These are phyloP conservation scores for Alopecurus myosuroides DNA, from an alignment of 176 grass and related monocot genomes.

Conservation along the genomic window DNA sequence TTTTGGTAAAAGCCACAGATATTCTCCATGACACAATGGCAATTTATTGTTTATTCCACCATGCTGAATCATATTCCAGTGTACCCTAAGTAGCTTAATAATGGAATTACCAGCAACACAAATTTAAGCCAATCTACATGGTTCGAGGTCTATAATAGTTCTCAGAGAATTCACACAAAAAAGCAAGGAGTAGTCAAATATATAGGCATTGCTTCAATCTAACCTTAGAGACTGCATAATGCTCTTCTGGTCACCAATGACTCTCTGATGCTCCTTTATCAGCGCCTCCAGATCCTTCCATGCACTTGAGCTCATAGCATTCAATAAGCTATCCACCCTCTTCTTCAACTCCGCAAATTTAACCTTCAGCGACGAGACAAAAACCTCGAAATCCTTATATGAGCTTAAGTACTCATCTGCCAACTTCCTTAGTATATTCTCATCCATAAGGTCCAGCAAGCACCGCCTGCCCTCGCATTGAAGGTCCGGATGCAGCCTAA, in stretches of 20 bases:
- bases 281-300: slow-evolving; percentile 73
- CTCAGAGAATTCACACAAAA: background rate
- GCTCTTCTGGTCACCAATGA: slow-evolving; percentile 79
- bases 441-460: slow-evolving; percentile 83
- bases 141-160: background rate
- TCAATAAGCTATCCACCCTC: slow-evolving; percentile 64
- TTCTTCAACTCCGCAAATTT: slow-evolving; percentile 79
- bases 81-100: background rate
- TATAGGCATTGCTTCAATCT: background rate
- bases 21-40: background rate
- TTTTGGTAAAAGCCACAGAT: background rate
- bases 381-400: slow-evolving; percentile 64
- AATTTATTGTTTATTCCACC: background rate
- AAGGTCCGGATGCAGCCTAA: slow-evolving; percentile 62
- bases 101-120: slow-evolving; percentile 1
- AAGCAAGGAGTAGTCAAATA: background rate
- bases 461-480: slow-evolving; percentile 53
- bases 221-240: slow-evolving; percentile 97
- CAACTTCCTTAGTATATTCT: slow-evolving; percentile 63
- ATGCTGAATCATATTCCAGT: background rate
- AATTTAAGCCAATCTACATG: slow-evolving; percentile 9
- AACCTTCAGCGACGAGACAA: slow-evolving; percentile 61
- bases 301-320: slow-evolving; percentile 56
- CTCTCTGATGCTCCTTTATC: slow-evolving; percentile 65
- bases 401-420: slow-evolving; percentile 63